These are phyloP conservation scores for Solidago caesia DNA, from an alignment of 129 eudicot genomes.

Conservation along the genomic window DNA sequence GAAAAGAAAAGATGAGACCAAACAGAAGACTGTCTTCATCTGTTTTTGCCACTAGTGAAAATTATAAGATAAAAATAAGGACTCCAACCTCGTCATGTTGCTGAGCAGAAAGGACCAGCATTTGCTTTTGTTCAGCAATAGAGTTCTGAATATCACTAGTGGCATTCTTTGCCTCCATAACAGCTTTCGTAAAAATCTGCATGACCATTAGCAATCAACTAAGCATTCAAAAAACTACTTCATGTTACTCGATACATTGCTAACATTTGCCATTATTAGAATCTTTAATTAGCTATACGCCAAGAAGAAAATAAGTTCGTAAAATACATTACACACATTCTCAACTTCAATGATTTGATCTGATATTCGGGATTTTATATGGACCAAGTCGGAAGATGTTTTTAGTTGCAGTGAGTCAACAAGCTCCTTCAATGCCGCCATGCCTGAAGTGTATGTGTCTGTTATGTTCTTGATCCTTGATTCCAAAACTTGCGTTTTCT, in stretches of 20 bases:
- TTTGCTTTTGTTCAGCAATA: constrained; percentile 50
- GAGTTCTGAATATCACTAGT: constrained; percentile 58
- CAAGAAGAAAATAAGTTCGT: neutral
- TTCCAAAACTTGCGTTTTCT: constrained; percentile 67
- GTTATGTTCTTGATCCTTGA: constrained; percentile 60
- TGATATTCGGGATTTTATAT: constrained; percentile 47
- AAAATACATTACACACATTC: constrained; percentile 44
- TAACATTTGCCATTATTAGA: neutral
- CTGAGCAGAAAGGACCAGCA: constrained; percentile 67
- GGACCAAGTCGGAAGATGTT: constrained; percentile 58
- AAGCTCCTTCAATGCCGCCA: constrained; percentile 48
- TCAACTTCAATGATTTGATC: constrained; percentile 55
- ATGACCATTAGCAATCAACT: constrained; percentile 8
- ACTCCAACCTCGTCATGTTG: constrained; percentile 69
- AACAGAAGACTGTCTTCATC: neutral
- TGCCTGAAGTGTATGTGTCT: constrained; percentile 53
- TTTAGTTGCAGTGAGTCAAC: constrained; percentile 45
- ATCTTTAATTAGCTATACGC: too few relatives aligned
- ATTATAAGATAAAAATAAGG: neutral
- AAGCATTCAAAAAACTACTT: neutral
- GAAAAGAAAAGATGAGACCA: neutral
- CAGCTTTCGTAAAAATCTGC: constrained; percentile 62
- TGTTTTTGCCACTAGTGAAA: neutral
- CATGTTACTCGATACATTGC: neutral
- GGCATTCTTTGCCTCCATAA: constrained; percentile 60